Evolutionary conservation across 306 rosid genomes (phyloP), one percentile per base, ranked within the genome.

Genomic region (Lotus japonicus): DNA sequence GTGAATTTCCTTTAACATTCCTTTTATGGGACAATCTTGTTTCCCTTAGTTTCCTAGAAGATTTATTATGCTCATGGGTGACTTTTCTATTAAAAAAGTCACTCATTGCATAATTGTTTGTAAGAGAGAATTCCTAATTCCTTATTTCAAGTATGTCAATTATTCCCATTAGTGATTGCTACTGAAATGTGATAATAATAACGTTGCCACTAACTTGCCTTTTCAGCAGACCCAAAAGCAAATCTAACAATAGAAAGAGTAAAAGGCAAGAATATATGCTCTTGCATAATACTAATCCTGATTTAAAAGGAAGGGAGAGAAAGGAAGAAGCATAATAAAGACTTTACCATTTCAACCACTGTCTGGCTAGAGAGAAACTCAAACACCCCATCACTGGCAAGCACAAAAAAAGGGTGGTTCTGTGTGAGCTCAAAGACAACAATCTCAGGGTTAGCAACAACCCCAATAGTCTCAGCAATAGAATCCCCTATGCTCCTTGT

Each of bases 331-430:
- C 60, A 12, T 42, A 54, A 46, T 61, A 64, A 73, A 73, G 68
- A 64, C 53, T 73, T 70, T 88, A 94, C 99, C 99, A 90, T 95
- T 74, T 95, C 97, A 75, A 95, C 94, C 59, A 95, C 99, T 2
- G 85, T 57, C 57, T 95, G 97, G 86, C 99, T 95, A 16, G 99
- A 95, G 39, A 95, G 84, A 79, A 95, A 95, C 92, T 95, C 97
- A 23, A 95, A 95, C 28, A 95, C 99, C 14, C 99, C 97, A 75
- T 95, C 99, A 78, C 99, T 95, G 7, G 99, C 99, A 14, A 95
- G 77, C 23, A 95, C 96, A 73, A 95, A 87, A 87, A 90, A 95
- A 61, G 99, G 99, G 75, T 95, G 80, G 70, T 83, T 70, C 6
- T 82, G 79, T 6, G 92, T 88, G 67, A 95, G 91, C 89, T 95